Percentiles rank a stretch among this genome's conserved stretches.
These are phyloP conservation scores for Backusella morwellensis DNA, from an alignment of 192 early-diverging fungal genomes.

Conservation along the genomic window DNA sequence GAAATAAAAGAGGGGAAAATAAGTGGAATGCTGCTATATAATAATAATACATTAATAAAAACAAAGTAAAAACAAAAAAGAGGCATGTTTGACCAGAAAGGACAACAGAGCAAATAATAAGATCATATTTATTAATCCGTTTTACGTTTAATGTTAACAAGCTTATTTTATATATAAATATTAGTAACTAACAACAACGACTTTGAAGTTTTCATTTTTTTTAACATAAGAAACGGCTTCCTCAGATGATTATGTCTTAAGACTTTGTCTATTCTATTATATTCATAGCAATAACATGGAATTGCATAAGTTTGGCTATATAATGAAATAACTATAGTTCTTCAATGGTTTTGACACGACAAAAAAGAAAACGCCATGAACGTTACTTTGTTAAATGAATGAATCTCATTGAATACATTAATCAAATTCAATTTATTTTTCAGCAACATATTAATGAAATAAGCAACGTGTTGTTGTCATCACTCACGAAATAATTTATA, in stretches of 20 bases:
- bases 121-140: too few species aligned
- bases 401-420: neutral
- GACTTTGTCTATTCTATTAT: too few species aligned
- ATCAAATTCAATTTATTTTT: neutral
- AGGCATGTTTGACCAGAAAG: neutral
- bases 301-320: too few species aligned
- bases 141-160: neutral
- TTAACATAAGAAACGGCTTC: too few species aligned
- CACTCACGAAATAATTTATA: neutral
- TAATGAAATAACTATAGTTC: neutral
- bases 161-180: too few species aligned
- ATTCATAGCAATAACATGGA: too few species aligned
- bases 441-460: neutral
- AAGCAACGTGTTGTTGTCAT: neutral
- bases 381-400: neutral
- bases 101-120: neutral
- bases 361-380: neutral
- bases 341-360: neutral
- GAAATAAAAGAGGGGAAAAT: neutral
- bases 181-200: neutral
- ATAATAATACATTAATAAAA: neutral
- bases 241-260: too few species aligned
- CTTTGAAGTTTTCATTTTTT: neutral
- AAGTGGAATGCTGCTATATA: neutral
- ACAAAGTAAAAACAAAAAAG: neutral